phyloP scores from a whole-genome alignment of 305 asterid genomes.

The Ajuga reptans region DNA sequence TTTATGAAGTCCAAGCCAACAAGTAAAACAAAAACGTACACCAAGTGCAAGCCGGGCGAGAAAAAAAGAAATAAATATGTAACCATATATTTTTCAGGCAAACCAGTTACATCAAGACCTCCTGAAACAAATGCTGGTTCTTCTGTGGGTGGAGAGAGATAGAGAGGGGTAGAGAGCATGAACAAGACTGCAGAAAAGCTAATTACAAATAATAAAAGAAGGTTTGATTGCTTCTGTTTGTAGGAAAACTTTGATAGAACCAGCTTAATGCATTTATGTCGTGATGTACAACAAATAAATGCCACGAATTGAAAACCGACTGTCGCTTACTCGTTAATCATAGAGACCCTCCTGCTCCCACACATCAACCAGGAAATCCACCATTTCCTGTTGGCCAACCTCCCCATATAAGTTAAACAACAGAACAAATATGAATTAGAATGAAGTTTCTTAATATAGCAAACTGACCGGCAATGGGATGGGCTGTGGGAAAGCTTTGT shows the following conservation, averaged over 20 bases:
- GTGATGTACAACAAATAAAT: neutral
- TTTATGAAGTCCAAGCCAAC: no score
- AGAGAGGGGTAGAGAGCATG: neutral
- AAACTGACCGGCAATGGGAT: slow-evolving; percentile 73
- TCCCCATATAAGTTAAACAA: neutral
- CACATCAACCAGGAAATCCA: slow-evolving; percentile 52
- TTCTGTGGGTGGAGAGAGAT: neutral
- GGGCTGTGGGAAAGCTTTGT: slow-evolving; percentile 71
- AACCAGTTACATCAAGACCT: no score
- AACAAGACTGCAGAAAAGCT: no score
- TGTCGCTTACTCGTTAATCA: slow-evolving; percentile 28
- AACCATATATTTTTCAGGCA: no score
- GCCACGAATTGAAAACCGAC: slow-evolving; percentile 1
- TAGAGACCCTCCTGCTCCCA: slow-evolving; percentile 62
- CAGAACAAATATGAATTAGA: neutral
- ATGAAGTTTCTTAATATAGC: neutral
- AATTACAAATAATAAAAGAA: no score
- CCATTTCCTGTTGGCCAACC: slow-evolving; percentile 46
- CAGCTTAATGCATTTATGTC: neutral
- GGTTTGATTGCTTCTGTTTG: slow-evolving; percentile 14
- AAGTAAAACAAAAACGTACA: no score
- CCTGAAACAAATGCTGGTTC: no score
- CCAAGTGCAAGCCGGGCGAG: no score
- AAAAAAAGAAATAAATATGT: no score
- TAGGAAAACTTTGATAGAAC: slow-evolving; percentile 7